A percentile compares a stretch with the other conserved stretches of the same genome.
phyloP scores from a whole-genome alignment of 2,329 filamentous ascomycete species.

The Aureobasidium leucospermi region DNA sequence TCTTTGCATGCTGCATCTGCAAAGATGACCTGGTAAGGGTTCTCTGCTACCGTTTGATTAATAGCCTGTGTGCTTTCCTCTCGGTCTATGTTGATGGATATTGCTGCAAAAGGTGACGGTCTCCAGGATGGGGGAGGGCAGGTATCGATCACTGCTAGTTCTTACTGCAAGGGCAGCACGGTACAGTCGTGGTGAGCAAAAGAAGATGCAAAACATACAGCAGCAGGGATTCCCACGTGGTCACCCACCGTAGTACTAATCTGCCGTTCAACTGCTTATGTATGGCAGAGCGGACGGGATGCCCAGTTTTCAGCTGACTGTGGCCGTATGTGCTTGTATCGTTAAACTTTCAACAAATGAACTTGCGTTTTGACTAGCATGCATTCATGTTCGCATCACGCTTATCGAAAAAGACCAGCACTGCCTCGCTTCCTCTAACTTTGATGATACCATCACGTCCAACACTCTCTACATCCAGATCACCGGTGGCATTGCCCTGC shows the following conservation, averaged over 20 bases:
- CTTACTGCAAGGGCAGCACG: no score
- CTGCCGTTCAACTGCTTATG: no score
- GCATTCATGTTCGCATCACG: not conserved
- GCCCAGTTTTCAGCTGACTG: no score
- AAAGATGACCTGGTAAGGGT: not conserved
- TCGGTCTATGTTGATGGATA: not conserved
- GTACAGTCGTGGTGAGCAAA: no score
- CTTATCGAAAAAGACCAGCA: conserved; percentile 23
- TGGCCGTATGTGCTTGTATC: no score
- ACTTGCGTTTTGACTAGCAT: not conserved
- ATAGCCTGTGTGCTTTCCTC: not conserved
- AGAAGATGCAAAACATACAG: no score
- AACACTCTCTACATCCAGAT: conserved; percentile 18
- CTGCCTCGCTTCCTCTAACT: conserved; percentile 24
- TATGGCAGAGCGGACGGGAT: no score
- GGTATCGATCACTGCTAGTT: no score
- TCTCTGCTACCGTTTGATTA: not conserved
- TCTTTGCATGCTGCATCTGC: not conserved
- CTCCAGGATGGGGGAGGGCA: not conserved
- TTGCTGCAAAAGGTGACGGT: not conserved
- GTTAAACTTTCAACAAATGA: no score
- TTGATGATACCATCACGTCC: conserved; percentile 18
- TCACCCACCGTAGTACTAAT: no score
- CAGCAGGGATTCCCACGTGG: no score
- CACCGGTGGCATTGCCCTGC: conserved; percentile 18